Base-by-base conservation (phyloP, 2,329 filamentous ascomycete genomes). In the Geosmithia putterillii region DNA sequence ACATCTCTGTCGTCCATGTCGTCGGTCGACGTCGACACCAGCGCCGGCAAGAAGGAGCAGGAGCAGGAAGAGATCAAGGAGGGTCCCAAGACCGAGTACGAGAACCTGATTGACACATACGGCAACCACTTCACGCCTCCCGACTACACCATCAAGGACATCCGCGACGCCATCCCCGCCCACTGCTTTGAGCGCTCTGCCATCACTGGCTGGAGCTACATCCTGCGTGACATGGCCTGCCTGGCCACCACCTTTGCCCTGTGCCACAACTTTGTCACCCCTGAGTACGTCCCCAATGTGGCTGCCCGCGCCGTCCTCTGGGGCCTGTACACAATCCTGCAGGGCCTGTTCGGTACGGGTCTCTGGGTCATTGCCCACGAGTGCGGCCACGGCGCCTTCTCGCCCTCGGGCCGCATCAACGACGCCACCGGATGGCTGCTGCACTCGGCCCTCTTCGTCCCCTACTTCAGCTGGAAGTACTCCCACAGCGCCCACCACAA, bases 401-500 rank as follows among this genome's bases (percentile, higher is more conserved):
- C 92, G 38, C 71, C 85, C n/a, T 95, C 86, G 56, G 90, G 86
- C 70, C 69, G 79, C 10, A 66, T 95, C 60, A 96, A 96, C 70
- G 88, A 96, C 65, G 78, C 85, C 21, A 87, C 92, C 46, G 90
- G 90, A 57, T 95, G 86, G 86, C 64, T 95, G 60, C 78, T 86
- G 54, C 90, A 96, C 71, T 95, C 89, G 34, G 65, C 79, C 38
- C 79, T 95, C 35, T 73, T 95, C 45, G 90, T 98, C 41, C 92
- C 92, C 19, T 98, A 96, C 72, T 98, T 95, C 72, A 94, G 87
- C 61, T 98, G 92, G 92, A 94, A 98, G 71, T 89, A 96, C 67
- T 95, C 88, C 52, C 92, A 98, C 71, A 85, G 87, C 71, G 95
- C 95, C 79, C 92, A 98, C 73, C 92, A 98, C 84, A 96, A 96